A percentile compares a stretch with the other conserved stretches of the same genome.
Evolutionary conservation across 2,329 filamentous ascomycete genomes (phyloP).

Genomic region (Talaromyces amestolkiae): DNA sequence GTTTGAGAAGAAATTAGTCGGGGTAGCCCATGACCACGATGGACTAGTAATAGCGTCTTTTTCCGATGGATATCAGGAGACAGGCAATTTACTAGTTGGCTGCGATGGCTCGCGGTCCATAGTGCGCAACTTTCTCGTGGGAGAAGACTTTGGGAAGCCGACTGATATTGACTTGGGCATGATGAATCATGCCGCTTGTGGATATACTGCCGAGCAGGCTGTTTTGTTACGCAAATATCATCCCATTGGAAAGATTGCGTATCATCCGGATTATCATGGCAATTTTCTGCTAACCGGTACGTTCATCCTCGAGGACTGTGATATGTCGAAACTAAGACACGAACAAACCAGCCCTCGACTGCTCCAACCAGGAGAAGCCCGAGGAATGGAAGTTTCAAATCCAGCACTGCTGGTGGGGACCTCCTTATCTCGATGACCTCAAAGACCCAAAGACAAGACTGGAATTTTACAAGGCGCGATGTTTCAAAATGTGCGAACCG

Average conservation of each 20-base stretch:
- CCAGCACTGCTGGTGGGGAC: constrained; percentile 13
- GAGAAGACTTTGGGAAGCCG: constrained; percentile 7
- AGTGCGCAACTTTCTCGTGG: constrained; percentile 12
- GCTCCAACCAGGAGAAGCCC: constrained; percentile 4
- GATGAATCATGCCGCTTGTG: constrained; percentile 10
- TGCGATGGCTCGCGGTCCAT: constrained; percentile 14
- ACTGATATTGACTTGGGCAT: constrained; percentile 9
- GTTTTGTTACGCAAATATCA: constrained; percentile 7
- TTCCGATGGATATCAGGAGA: background rate
- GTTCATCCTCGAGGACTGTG: background rate
- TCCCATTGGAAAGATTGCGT: constrained; percentile 15
- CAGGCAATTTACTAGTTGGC: constrained; percentile 1
- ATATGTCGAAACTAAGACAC: background rate
- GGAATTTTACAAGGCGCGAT: constrained; percentile 3
- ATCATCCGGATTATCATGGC: constrained; percentile 12
- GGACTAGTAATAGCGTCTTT: background rate
- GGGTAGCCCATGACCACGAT: background rate
- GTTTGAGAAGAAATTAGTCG: constrained; percentile 10
- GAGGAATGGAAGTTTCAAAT: constrained; percentile 16
- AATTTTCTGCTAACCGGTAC: constrained; percentile 14
- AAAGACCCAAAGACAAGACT: constrained; percentile 10
- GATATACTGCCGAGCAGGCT: constrained; percentile 7
- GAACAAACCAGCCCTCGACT: constrained; percentile 8
- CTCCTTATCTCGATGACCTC: constrained; percentile 8
- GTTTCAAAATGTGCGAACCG: constrained; percentile 13